Evolutionary conservation across 2,329 filamentous ascomycete species (phyloP).

Genomic region (Leptographium flavum): DNA sequence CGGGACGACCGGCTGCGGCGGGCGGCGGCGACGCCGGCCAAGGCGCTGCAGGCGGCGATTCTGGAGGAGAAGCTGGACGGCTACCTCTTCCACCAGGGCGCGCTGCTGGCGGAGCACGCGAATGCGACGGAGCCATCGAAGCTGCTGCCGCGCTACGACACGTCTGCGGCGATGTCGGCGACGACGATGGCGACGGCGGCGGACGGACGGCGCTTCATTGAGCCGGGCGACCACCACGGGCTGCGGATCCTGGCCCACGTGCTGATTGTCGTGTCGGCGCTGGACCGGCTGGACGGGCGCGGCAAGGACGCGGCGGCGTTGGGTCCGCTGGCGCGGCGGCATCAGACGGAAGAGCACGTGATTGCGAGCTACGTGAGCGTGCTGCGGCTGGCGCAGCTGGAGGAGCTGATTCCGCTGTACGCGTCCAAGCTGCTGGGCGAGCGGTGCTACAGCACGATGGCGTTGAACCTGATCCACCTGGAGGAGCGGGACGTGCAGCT

Average conservation of each 20-base stretch:
- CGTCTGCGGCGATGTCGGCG: conserved; percentile 13
- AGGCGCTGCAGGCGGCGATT: conserved; percentile 63
- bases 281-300: conserved; percentile 32
- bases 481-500: conserved; percentile 49
- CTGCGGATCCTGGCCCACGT: conserved; percentile 56
- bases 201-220: conserved; percentile 24
- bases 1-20: conserved; percentile 2
- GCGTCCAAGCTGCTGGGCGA: conserved; percentile 59
- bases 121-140: conserved; percentile 23
- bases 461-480: conserved; percentile 62
- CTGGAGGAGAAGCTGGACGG: conserved; percentile 47
- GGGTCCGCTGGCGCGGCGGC: conserved; percentile 19
- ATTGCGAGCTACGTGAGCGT: conserved; percentile 72
- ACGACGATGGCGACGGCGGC: conserved; percentile 9
- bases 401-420: conserved; percentile 75
- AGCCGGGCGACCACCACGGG: conserved; percentile 44
- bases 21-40: conserved; percentile 40
- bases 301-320: conserved; percentile 20
- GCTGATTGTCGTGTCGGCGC: conserved; percentile 49
- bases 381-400: conserved; percentile 56
- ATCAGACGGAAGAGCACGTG: conserved; percentile 53
- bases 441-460: conserved; percentile 56
- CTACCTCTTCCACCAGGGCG: conserved; percentile 45
- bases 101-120: conserved; percentile 32
- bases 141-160: conserved; percentile 25